Percentiles rank a stretch among this genome's conserved stretches.
These are phyloP conservation scores for Ascosphaera pollenicola DNA, from an alignment of 2,329 filamentous ascomycete genomes.

Conservation along the genomic window DNA sequence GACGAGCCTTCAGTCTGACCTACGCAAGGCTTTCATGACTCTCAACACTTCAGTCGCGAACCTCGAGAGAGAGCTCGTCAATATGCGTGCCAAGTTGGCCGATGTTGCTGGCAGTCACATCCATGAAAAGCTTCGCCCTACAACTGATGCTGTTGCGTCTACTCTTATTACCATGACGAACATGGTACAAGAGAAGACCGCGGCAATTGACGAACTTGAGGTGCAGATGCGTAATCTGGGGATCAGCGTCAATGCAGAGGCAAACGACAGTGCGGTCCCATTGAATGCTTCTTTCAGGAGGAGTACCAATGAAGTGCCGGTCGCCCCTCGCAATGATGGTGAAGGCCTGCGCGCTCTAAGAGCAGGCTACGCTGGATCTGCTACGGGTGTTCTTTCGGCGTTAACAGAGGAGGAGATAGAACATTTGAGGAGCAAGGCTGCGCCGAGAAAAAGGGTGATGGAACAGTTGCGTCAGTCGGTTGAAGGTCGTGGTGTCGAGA, in stretches of 20 bases:
- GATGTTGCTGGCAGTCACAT: slow-evolving; percentile 15
- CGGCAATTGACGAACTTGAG: slow-evolving; percentile 78
- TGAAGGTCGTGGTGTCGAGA: neutral
- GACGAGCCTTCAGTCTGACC: slow-evolving; percentile 57
- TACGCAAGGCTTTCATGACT: slow-evolving; percentile 52
- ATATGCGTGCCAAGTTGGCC: slow-evolving; percentile 60
- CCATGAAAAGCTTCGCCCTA: slow-evolving; percentile 46
- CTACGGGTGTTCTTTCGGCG: neutral
- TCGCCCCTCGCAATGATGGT: neutral
- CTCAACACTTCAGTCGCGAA: slow-evolving; percentile 56
- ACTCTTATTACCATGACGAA: slow-evolving; percentile 84
- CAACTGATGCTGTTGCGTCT: slow-evolving; percentile 74
- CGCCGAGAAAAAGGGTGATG: neutral
- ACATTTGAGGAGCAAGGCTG: neutral
- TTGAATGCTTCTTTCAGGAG: neutral
- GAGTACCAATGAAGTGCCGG: neutral
- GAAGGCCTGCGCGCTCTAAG: neutral
- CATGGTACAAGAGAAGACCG: slow-evolving; percentile 79
- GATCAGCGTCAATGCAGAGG: slow-evolving; percentile 16
- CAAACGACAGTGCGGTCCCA: neutral
- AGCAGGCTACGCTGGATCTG: neutral
- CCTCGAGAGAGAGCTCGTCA: slow-evolving; percentile 55
- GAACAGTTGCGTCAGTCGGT: neutral
- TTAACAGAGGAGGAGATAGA: neutral
- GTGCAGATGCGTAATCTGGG: slow-evolving; percentile 58